phyloP scores from a whole-genome alignment of 257 asterid genomes.

The Misopates orontium region DNA sequence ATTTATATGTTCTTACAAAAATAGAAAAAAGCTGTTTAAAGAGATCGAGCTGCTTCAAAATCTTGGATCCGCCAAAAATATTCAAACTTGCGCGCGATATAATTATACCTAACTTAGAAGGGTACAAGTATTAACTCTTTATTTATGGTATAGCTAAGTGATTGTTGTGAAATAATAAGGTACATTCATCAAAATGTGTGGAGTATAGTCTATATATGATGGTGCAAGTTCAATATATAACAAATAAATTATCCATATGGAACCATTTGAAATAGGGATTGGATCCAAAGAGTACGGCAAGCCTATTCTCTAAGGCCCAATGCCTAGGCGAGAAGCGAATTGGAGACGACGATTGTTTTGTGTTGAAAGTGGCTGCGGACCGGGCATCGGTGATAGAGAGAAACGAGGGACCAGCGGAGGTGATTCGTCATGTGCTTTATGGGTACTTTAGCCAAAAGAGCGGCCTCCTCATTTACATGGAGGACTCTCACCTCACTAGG shows the following conservation, averaged over 20 bases:
- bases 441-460: slow-evolving; percentile 89
- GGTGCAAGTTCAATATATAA: no score
- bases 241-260: no score
- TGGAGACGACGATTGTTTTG: slow-evolving; percentile 88
- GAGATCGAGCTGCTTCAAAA: neutral
- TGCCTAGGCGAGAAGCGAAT: slow-evolving; percentile 81
- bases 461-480: slow-evolving; percentile 79
- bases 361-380: slow-evolving; percentile 76
- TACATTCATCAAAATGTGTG: no score
- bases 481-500: slow-evolving; percentile 79
- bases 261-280: slow-evolving; percentile 45
- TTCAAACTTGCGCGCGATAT: no score
- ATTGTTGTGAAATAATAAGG: no score
- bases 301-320: slow-evolving; percentile 60
- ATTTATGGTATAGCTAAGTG: no score
- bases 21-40: slow-evolving; percentile 4
- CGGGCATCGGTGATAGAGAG: slow-evolving; percentile 71
- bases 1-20: neutral
- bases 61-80: slow-evolving; percentile 16
- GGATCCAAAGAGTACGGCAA: slow-evolving; percentile 73
- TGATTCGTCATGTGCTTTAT: slow-evolving; percentile 73
- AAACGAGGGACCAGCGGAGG: slow-evolving; percentile 85
- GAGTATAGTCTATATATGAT: no score
- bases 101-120: no score
- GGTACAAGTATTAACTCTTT: no score